Evolutionary conservation across 306 rosid species (phyloP).

Genomic region (Cyclanthera cordifolia): DNA sequence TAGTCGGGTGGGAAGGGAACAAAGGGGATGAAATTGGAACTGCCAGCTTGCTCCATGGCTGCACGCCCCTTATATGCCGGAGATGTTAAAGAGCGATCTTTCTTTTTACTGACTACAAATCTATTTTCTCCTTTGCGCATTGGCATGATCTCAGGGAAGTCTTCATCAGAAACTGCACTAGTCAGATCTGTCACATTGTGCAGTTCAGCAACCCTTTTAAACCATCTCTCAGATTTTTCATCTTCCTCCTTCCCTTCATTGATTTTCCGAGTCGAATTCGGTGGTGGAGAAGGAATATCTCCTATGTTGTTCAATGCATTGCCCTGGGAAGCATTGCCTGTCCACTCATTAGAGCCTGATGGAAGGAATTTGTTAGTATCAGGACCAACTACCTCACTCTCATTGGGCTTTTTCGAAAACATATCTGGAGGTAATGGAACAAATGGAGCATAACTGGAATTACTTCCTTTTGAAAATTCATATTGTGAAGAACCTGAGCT

Average conservation of each 20-base stretch:
- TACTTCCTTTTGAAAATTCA: slow-evolving; percentile 20
- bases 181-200: slow-evolving; percentile 53
- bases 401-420: slow-evolving; percentile 36
- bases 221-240: slow-evolving; percentile 89
- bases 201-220: slow-evolving; percentile 69
- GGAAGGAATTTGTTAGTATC: slow-evolving; percentile 15
- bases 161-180: slow-evolving; percentile 55
- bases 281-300: slow-evolving; percentile 16
- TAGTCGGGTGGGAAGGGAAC: slow-evolving; percentile 92
- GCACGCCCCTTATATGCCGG: slow-evolving; percentile 67
- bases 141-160: slow-evolving; percentile 93
- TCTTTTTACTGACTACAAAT: slow-evolving; percentile 80
- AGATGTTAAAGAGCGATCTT: slow-evolving; percentile 75
- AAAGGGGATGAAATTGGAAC: slow-evolving; percentile 63
- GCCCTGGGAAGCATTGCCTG: slow-evolving; percentile 11
- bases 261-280: slow-evolving; percentile 23
- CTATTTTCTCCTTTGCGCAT: slow-evolving; percentile 87
- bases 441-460: slow-evolving; percentile 37
- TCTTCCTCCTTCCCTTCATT: slow-evolving; percentile 43
- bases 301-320: slow-evolving; percentile 17
- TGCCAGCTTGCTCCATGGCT: slow-evolving; percentile 61
- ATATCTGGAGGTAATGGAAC: slow-evolving; percentile 45
- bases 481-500: slow-evolving; percentile 21
- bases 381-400: slow-evolving; percentile 14
- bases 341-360: slow-evolving; percentile 8